phyloP scores from a whole-genome alignment of 2,329 filamentous ascomycete species.

The Calonectria crousiana region DNA sequence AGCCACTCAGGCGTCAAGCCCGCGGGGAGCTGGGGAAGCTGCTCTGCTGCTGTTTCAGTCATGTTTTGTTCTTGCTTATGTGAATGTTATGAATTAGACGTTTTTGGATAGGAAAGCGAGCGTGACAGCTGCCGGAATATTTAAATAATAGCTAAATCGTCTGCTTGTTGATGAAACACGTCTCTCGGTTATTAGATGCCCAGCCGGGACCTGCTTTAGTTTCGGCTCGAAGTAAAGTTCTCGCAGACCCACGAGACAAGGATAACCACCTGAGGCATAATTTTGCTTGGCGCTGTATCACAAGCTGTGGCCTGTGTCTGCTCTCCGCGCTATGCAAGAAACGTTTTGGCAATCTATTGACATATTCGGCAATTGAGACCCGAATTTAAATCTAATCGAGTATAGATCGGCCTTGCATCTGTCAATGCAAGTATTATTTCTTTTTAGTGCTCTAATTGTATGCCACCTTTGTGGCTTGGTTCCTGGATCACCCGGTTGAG shows the following conservation, averaged over 20 bases:
- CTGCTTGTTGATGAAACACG: neutral
- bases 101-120: neutral
- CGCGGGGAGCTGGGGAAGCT: constrained; percentile 38
- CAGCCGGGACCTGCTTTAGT: neutral
- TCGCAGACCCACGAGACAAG: neutral
- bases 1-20: constrained; percentile 42
- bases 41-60: neutral
- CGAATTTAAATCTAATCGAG: neutral
- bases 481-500: no score
- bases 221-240: neutral
- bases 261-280: neutral
- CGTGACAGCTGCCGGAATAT: neutral
- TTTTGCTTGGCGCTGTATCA: neutral
- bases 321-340: neutral
- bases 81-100: neutral
- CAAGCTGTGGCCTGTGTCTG: neutral
- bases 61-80: neutral
- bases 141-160: neutral
- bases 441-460: no score
- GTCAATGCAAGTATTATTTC: neutral
- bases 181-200: neutral
- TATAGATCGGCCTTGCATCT: neutral
- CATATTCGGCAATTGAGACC: neutral
- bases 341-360: neutral
- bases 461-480: no score